Evolutionary conservation across 1,284 basidiomycete species (phyloP).

Genomic region (Moesziomyces sp.): DNA sequence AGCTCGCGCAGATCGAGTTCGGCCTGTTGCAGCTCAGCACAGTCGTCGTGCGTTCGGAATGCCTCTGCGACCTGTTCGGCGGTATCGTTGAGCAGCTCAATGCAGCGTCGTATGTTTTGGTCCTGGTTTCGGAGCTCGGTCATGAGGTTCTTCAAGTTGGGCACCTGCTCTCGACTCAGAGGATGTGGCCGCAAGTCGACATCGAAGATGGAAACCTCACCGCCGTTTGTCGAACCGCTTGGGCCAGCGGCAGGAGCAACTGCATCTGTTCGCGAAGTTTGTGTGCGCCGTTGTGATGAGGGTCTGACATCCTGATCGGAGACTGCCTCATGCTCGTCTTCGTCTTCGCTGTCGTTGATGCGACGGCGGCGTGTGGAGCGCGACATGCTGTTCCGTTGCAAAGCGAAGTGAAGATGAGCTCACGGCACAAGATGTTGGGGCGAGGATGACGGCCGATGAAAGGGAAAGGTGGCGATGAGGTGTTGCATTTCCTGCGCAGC

Average conservation of each 20-base stretch:
- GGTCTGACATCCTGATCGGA: too few species aligned
- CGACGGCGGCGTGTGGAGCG: slow-evolving; percentile 24
- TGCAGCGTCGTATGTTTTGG: slow-evolving; percentile 14
- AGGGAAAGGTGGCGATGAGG: not conserved
- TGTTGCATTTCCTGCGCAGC: slow-evolving; percentile 8
- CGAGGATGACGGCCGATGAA: not conserved
- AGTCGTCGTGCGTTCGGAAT: slow-evolving; percentile 12
- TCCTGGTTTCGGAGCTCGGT: slow-evolving; percentile 31
- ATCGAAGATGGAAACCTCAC: slow-evolving; percentile 1
- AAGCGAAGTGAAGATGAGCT: not conserved
- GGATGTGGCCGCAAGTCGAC: slow-evolving; percentile 31
- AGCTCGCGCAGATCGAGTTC: slow-evolving; percentile 47
- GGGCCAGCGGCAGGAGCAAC: not conserved
- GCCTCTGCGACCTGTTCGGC: slow-evolving; percentile 41
- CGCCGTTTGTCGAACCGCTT: not conserved
- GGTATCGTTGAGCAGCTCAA: slow-evolving; percentile 41
- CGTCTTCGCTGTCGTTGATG: slow-evolving; percentile 25
- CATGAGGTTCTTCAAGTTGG: slow-evolving; percentile 23
- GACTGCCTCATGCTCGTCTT: slow-evolving; percentile 3
- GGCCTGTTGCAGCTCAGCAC: slow-evolving; percentile 31
- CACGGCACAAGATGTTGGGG: too few species aligned
- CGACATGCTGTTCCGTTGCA: slow-evolving; percentile 9
- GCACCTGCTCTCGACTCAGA: slow-evolving; percentile 19
- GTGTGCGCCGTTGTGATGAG: not conserved
- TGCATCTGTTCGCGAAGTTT: slow-evolving; percentile 5